phyloP scores from a whole-genome alignment of 441 rosid species.

The Erodium moschatum region DNA sequence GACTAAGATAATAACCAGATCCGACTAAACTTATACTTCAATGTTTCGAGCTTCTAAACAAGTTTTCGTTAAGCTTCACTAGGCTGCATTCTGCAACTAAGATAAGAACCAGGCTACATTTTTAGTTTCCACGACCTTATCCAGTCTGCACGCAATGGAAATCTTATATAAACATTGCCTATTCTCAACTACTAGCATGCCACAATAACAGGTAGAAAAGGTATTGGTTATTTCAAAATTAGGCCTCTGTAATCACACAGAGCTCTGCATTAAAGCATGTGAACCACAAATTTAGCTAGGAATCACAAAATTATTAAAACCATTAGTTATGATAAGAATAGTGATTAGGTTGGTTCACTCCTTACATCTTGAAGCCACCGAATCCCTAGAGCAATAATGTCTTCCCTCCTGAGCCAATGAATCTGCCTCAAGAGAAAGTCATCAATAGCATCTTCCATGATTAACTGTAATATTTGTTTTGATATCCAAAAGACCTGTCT shows the following conservation, averaged over 20 bases:
- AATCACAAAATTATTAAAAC: background rate
- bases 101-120: background rate
- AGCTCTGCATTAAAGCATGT: background rate
- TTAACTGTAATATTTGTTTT: conserved; percentile 80
- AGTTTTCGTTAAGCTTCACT: background rate
- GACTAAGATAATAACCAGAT: background rate
- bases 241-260: conserved; percentile 4
- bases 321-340: background rate
- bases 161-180: background rate
- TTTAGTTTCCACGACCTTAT: background rate
- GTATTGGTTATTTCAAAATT: conserved; percentile 1
- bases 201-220: background rate
- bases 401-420: conserved; percentile 75
- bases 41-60: conserved; percentile 3
- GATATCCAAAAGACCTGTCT: conserved; percentile 98
- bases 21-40: background rate
- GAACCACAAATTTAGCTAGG: conserved; percentile 6
- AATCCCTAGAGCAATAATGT: conserved; percentile 66
- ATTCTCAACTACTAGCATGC: background rate
- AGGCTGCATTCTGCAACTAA: background rate
- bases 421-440: conserved; percentile 86
- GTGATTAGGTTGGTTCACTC: conserved; percentile 13
- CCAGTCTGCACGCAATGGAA: conserved; percentile 4
- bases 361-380: conserved; percentile 92
- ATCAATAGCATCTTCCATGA: conserved; percentile 98